Base-by-base conservation (phyloP, 805 yeast genomes). In the Ogataea siamensis region DNA sequence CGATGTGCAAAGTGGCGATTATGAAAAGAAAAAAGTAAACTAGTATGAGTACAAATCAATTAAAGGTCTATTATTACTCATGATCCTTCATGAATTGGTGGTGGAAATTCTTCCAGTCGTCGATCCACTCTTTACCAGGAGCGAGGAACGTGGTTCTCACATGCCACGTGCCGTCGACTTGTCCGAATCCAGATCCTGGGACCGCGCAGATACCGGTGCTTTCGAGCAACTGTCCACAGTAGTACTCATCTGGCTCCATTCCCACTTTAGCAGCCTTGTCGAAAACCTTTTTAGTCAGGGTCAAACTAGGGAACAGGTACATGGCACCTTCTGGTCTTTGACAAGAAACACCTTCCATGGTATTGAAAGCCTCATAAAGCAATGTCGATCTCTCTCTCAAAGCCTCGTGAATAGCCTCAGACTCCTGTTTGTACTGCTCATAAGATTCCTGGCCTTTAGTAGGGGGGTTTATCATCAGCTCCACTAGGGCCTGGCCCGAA, bases 161-260 rank as follows among this genome's bases (percentile, higher is more conserved):
- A 59, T 93, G 99, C 67, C 73, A 83, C 4, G 97, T 88, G 14
- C 87, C 95, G 32, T 80, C 80, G 32, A 72, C 83, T 66, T 93
- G 99, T 21, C 98, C 97, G 54, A 93, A 93, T 0, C 99, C 99
- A 22, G 87, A 79, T 27, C 99, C 99, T 20, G 99, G 98, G 46
- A 93, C 95, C 29, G 95, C 87, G 65, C 99, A 93, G 44, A 93
- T 87, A 51, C 99, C 99, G 5, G 99, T 88, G 32, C 67, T 62
- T 48, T 91, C 91, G 49, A 93, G 72, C 42, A 93, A 69, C 50
- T 83, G 82, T 58, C 83, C 71, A 63, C 97, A 89, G 68, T 93
- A 93, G 47, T 84, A 78, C 60, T 85, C 96, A 61, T 93, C 99
- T 14, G 95, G 83, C 29, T 73, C 67, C 53, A 77, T 57, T 16